These are phyloP conservation scores for Fusarium foetens DNA, from an alignment of 2,329 filamentous ascomycete species.

Conservation along the genomic window DNA sequence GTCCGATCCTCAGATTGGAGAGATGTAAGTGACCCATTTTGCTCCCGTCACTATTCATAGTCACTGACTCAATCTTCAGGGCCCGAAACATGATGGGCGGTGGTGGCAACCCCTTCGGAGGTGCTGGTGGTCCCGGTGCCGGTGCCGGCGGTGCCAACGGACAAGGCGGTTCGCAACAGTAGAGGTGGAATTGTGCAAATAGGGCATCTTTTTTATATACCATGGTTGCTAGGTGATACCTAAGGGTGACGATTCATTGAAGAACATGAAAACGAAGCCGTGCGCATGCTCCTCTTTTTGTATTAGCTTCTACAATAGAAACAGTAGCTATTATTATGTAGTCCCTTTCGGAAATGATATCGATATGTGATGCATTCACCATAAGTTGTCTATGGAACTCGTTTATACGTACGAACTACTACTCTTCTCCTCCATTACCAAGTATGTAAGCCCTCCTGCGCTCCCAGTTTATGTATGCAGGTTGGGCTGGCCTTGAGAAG, in stretches of 20 bases:
- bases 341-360: background rate
- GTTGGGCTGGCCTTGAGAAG: conserved; percentile 50
- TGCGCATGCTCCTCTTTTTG: conserved; percentile 17
- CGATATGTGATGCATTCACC: background rate
- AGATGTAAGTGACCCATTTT: conserved; percentile 75
- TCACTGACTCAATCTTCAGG: conserved; percentile 45
- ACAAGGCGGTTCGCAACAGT: conserved; percentile 43
- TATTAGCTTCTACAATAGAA: conserved; percentile 36
- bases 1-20: conserved; percentile 90
- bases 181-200: conserved; percentile 18
- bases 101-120: conserved; percentile 42
- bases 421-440: background rate
- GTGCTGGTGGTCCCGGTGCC: conserved; percentile 37
- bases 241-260: conserved; percentile 35
- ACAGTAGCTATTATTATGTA: conserved; percentile 20
- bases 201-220: conserved; percentile 40
- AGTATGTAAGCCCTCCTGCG: conserved; percentile 24
- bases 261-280: conserved; percentile 31
- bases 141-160: conserved; percentile 8
- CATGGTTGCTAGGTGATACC: conserved; percentile 25
- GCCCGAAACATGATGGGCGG: conserved; percentile 60
- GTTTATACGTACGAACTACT: background rate
- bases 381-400: background rate
- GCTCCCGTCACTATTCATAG: background rate
- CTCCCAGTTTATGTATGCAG: conserved; percentile 50